Base-by-base conservation (phyloP, 2,329 filamentous ascomycete genomes). In the Chaetomium sp. region DNA sequence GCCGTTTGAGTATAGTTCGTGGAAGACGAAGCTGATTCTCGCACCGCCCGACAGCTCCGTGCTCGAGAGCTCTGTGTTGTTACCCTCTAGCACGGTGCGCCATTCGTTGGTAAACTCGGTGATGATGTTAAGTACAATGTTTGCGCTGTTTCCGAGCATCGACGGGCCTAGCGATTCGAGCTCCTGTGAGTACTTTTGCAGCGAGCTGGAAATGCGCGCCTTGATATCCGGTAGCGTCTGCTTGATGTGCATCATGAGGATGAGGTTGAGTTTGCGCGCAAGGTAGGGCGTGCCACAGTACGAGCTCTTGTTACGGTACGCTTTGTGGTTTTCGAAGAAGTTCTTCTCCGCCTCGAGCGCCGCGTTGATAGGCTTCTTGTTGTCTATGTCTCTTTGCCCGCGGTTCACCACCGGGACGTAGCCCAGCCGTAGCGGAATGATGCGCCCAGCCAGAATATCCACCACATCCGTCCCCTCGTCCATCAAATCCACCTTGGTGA, bases 181-280 rank as follows among this genome's bases (percentile, higher is more conserved):
- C 72, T 99, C 94, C 43, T 84, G 74, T 4, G 82, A 79, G 73
- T 99, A 99, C 71, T 99, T 99, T 69, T 91, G 87, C 58, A 99
- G 78, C 11, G 92, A 96, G 63, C 89, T 88, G n/a, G 88, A 83
- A 65, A 99, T 99, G 61, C 95, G 88, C 11, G 89, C 90, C 77
- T 99, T 99, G 79, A 99, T 99, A 69, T 99, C 94, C 42, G 94
- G 94, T 11, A 99, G 82, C 1, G 94, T 99, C 77, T 99, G 92
- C 76, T 99, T 99, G 79, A 99, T 99, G 78, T 99, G 94, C 94
- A 99, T 99, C 92, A 99, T 97, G 65, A 99, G 81, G 69, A 99
- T 97, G 67, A 99, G 79, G 74, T 99, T 99, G 58, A 99, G 83
- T 76, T 99, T 99, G 64, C 92, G 86, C 4, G 94, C 94, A 58